Conservation (phyloP, 2,329 filamentous ascomycete species). For the Mycosphaerella sp. region DNA sequence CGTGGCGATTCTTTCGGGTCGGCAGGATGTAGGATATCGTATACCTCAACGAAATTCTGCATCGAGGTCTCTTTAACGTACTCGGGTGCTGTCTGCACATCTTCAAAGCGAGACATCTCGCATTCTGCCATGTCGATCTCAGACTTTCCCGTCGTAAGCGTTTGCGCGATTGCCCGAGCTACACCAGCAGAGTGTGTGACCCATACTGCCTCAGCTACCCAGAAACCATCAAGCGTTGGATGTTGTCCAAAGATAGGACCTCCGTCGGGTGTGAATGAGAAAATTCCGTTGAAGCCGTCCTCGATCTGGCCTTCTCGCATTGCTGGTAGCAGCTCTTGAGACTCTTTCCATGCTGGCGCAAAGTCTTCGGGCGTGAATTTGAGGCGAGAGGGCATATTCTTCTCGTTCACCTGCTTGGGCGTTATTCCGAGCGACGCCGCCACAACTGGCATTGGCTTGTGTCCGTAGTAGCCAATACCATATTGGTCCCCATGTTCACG, state of each 20-base stretch:
- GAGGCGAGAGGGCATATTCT: constrained; percentile 59
- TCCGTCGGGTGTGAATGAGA: constrained; percentile 61
- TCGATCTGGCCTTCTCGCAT: constrained; percentile 48
- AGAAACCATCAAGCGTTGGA: constrained; percentile 56
- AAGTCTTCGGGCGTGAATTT: constrained; percentile 57
- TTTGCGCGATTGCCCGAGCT: constrained; percentile 54
- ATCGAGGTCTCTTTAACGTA: constrained; percentile 56
- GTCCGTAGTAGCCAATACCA: constrained; percentile 60
- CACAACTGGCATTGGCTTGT: constrained; percentile 55
- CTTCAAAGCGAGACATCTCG: constrained; percentile 56
- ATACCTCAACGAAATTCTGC: constrained; percentile 59
- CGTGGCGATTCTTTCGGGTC: constrained; percentile 54
- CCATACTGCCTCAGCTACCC: constrained; percentile 61
- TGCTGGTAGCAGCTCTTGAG: constrained; percentile 50
- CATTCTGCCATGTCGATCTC: constrained; percentile 54
- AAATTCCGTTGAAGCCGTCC: constrained; percentile 60
- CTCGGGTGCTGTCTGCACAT: constrained; percentile 51
- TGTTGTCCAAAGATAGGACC: constrained; percentile 55
- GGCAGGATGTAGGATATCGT: constrained; percentile 58
- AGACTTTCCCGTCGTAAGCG: constrained; percentile 52
- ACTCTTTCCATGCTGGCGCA: constrained; percentile 53
- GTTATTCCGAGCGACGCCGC: constrained; percentile 52
- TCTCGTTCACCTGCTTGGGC: constrained; percentile 49
- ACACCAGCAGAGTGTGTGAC: constrained; percentile 61
- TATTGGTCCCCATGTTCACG: constrained; percentile 58